Percentiles rank a stretch among this genome's conserved stretches.
These are phyloP conservation scores for Colletotrichum higginsianum DNA, from an alignment of 2,329 filamentous ascomycete genomes.

Conservation along the genomic window DNA sequence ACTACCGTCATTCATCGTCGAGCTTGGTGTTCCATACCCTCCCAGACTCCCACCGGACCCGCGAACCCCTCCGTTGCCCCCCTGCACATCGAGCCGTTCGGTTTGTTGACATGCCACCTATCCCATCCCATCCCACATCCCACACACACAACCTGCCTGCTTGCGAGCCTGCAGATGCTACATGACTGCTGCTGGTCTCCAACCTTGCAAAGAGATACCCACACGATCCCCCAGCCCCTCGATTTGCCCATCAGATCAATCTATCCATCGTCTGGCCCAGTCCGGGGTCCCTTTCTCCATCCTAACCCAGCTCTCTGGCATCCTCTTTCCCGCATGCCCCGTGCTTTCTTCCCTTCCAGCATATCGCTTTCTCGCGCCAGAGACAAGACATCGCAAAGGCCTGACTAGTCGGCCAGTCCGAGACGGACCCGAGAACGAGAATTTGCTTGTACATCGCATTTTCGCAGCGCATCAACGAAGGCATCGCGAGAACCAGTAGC, in stretches of 20 bases:
- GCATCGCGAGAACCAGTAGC: neutral
- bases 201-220: neutral
- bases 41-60: neutral
- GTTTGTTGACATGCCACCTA: slow-evolving; percentile 37
- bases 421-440: slow-evolving; percentile 2
- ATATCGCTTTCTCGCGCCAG: slow-evolving; percentile 15
- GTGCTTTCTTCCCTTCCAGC: slow-evolving; percentile 32
- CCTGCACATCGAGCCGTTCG: slow-evolving; percentile 31
- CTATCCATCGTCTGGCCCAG: slow-evolving; percentile 4
- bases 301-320: slow-evolving; percentile 30
- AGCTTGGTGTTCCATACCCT: neutral
- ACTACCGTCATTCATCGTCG: neutral
- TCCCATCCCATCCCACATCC: too few species aligned
- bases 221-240: slow-evolving; percentile 33
- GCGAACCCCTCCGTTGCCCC: slow-evolving; percentile 14
- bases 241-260: slow-evolving; percentile 35
- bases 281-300: slow-evolving; percentile 35
- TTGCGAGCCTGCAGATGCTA: slow-evolving; percentile 5
- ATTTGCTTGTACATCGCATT: neutral
- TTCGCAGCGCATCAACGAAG: neutral
- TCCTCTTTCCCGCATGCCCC: slow-evolving; percentile 38
- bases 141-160: neutral
- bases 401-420: slow-evolving; percentile 1
- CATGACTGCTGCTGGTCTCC: too few species aligned
- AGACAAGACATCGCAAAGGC: slow-evolving; percentile 11